A percentile compares a stretch with the other conserved stretches of the same genome.
These are phyloP conservation scores for Exobasidium rhododendri DNA, from an alignment of 1,284 basidiomycete species.

Conservation along the genomic window DNA sequence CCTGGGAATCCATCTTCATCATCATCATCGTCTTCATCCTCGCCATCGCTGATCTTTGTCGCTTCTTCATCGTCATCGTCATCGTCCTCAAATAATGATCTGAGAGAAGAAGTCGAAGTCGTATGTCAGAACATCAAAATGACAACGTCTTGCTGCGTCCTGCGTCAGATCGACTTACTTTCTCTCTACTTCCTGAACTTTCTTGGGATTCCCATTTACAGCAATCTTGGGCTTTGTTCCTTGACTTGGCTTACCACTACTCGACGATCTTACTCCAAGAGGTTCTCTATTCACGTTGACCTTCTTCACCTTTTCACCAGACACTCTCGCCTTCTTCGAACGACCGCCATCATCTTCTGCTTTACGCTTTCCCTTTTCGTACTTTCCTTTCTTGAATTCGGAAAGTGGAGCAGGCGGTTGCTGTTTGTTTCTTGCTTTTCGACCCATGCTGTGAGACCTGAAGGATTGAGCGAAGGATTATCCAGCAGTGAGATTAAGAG, in stretches of 20 bases:
- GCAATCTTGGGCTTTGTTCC: slow-evolving; percentile 19
- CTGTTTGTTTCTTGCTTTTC: slow-evolving; percentile 88
- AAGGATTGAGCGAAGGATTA: no score
- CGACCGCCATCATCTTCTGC: slow-evolving; percentile 30
- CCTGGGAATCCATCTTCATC: slow-evolving; percentile 52
- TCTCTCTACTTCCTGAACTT: slow-evolving; percentile 6
- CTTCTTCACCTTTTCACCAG: slow-evolving; percentile 22
- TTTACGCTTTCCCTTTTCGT: slow-evolving; percentile 55
- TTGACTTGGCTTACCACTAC: background rate
- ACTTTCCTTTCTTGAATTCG: slow-evolving; percentile 17
- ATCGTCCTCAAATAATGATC: slow-evolving; percentile 47
- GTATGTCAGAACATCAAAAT: slow-evolving; percentile 4
- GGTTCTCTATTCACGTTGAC: slow-evolving; percentile 18
- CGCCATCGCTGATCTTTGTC: slow-evolving; percentile 56
- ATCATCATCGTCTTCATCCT: slow-evolving; percentile 29
- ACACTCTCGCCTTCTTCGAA: slow-evolving; percentile 19
- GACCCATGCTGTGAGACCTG: no score
- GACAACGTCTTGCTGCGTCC: background rate
- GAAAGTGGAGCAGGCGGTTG: slow-evolving; percentile 60
- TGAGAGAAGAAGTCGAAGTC: slow-evolving; percentile 1
- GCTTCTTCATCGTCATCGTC: slow-evolving; percentile 57
- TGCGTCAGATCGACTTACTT: background rate
- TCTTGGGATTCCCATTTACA: slow-evolving; percentile 15
- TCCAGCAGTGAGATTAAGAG: no score
- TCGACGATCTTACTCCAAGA: no score